Base-by-base conservation (phyloP, 2,329 filamentous ascomycete species). In the Epicoccum sorghinum region DNA sequence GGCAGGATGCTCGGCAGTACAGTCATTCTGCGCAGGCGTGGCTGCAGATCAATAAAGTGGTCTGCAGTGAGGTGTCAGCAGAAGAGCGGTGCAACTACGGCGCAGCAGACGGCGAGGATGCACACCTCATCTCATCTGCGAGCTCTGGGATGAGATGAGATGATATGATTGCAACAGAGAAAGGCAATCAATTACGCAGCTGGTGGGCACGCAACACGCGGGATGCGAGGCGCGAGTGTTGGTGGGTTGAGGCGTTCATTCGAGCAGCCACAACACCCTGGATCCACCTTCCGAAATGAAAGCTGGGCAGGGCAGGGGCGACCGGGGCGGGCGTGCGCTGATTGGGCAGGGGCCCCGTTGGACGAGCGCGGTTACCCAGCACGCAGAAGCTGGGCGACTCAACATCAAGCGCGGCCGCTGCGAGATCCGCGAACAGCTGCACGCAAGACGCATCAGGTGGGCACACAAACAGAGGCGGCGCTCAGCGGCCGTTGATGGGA, bases 221-320 rank as follows among this genome's bases (percentile, higher is more conserved):
- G 36, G 22, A 13, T 4, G 50, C 24, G 40, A 44, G 27, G 30
- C 45, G 23, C 36, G 39, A 22, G 30, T 30, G 46, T 10, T 32
- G 46, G 45, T 33, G 38, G 14, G 44, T 44, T 55, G 45, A 45
- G 52, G 46, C 46, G 52, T 45, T 55, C 35, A 49, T 45, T 51
- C 43, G 43, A 49, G 47, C 46, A 51, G 47, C 47, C 47, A 51
- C 41, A 48, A 39, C 45, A 44, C 39, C 32, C 41, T 55, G 47
- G 52, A 42, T 51, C 52, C 52, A 56, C 52, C 47, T 56, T 44
- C 52, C 47, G 47, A 51, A 51, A 51, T 55, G 52, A 56, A 48
- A 30, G 44, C 51, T 45, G 35, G 51, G 45, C 44, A 40, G 29
- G 23, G 43, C 47, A 51, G 47, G 47, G 47, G 42, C 43, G 38